These are phyloP conservation scores for Phlegmacium glaucopus DNA, from an alignment of 768 basidiomycete species.

Conservation along the genomic window DNA sequence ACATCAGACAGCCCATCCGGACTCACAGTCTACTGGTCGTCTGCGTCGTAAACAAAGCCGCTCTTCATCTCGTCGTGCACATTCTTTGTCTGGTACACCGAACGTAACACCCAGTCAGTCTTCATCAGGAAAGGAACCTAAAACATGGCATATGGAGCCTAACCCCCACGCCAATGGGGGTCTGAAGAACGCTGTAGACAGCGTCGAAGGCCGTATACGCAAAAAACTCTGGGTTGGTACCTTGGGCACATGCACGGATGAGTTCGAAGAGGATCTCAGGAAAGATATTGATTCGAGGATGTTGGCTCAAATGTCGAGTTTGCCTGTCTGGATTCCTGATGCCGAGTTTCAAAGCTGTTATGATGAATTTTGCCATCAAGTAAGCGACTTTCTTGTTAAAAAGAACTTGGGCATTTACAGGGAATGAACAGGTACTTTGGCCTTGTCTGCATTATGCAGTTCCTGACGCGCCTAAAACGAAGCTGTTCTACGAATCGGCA, in stretches of 20 bases:
- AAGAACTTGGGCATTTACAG: neutral
- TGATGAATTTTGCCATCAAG: conserved; percentile 86
- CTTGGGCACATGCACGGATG: conserved; percentile 68
- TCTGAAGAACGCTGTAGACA: conserved; percentile 76
- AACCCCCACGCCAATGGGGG: conserved; percentile 83
- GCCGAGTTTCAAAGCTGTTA: conserved; percentile 77
- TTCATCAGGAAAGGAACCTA: neutral
- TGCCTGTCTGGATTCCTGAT: conserved; percentile 80
- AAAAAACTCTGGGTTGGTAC: conserved; percentile 66
- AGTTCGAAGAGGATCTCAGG: conserved; percentile 52
- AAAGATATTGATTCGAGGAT: conserved; percentile 51
- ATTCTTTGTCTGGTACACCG: conserved; percentile 11
- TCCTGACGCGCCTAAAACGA: conserved; percentile 85
- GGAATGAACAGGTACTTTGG: conserved; percentile 61
- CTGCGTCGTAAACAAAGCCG: conserved; percentile 51
- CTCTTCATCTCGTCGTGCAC: conserved; percentile 48
- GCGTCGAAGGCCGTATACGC: conserved; percentile 53
- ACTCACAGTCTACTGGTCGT: conserved; percentile 33
- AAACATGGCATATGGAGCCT: conserved; percentile 42
- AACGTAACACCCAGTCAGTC: too few relatives aligned
- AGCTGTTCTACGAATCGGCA: conserved; percentile 73
- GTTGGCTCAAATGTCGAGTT: conserved; percentile 33
- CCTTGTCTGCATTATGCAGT: conserved; percentile 84
- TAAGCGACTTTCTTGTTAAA: conserved; percentile 21
- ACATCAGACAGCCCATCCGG: conserved; percentile 47